Percentiles rank a stretch among this genome's conserved stretches.
phyloP scores from a whole-genome alignment of 495 filamentous ascomycete genomes.

The Immersiella caudata region DNA sequence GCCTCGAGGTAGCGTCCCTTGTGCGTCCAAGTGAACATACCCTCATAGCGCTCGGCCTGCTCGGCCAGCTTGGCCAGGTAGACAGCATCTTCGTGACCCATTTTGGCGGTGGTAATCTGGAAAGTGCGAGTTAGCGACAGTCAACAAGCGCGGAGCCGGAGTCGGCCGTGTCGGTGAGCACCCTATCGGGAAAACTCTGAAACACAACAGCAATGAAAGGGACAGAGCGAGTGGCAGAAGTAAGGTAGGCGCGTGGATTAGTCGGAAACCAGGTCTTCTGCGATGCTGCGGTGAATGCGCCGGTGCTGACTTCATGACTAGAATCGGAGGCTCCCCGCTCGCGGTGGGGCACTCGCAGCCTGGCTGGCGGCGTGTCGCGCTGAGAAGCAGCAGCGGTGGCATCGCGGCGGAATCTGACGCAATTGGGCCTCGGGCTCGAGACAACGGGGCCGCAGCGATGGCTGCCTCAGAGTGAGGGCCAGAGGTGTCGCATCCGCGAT shows the following conservation, averaged over 20 bases:
- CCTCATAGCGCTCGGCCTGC: slow-evolving; percentile 99
- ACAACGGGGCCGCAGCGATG: slow-evolving; percentile 19
- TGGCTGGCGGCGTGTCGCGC: slow-evolving; percentile 27
- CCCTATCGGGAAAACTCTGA: slow-evolving; percentile 16
- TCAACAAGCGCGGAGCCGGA: slow-evolving; percentile 20
- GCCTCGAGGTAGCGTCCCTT: slow-evolving; percentile 5
- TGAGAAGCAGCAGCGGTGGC: slow-evolving; percentile 7
- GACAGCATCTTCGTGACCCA: slow-evolving; percentile 99
- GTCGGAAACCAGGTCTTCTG: slow-evolving; percentile 6
- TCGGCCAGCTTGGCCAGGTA: slow-evolving; percentile 99
- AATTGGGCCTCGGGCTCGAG: slow-evolving; percentile 25
- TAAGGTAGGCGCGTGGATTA: slow-evolving; percentile 10
- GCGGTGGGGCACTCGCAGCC: slow-evolving; percentile 36
- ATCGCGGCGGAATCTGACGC: slow-evolving; percentile 13
- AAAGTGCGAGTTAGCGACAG: slow-evolving; percentile 35
- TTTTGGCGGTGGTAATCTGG: slow-evolving; percentile 59
- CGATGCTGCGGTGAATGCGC: slow-evolving; percentile 27
- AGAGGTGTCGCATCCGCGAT: slow-evolving; percentile 39
- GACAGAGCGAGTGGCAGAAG: slow-evolving; percentile 12
- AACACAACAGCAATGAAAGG: slow-evolving; percentile 2
- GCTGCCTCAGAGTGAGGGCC: slow-evolving; percentile 20
- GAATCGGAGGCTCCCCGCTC: slow-evolving; percentile 34
- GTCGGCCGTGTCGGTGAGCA: slow-evolving; percentile 23
- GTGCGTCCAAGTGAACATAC: slow-evolving; percentile 57
- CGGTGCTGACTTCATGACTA: slow-evolving; percentile 36